phyloP scores from a whole-genome alignment of 768 basidiomycete species.

The Tephrocybe sp. region DNA sequence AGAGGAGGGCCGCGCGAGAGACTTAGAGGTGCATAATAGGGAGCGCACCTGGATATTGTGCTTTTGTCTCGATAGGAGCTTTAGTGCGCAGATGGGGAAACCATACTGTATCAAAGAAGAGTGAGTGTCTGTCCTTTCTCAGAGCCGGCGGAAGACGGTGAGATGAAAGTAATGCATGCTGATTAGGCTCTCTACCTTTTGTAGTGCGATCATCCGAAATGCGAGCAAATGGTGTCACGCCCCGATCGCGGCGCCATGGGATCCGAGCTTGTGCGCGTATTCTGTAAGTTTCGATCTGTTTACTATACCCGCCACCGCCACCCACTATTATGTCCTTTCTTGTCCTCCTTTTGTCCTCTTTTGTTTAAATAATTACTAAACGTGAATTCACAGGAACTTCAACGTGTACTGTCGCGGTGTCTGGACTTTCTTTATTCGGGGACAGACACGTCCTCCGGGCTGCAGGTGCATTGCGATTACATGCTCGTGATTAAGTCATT shows the following conservation, averaged over 20 bases:
- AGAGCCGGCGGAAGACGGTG: too few species aligned
- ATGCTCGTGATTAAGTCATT: slow-evolving; percentile 80
- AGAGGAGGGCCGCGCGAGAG: slow-evolving; percentile 76
- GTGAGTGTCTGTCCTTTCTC: slow-evolving; percentile 42
- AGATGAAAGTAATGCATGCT: too few species aligned
- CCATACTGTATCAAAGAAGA: slow-evolving; percentile 92
- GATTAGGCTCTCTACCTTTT: not conserved
- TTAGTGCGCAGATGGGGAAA: slow-evolving; percentile 96
- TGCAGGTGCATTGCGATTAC: slow-evolving; percentile 85
- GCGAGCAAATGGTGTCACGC: slow-evolving; percentile 72
- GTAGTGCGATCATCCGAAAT: slow-evolving; percentile 84
- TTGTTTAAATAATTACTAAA: not conserved
- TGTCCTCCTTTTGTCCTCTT: not conserved
- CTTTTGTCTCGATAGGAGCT: slow-evolving; percentile 82
- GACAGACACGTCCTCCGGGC: slow-evolving; percentile 73
- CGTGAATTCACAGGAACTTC: slow-evolving; percentile 58
- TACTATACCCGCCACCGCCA: not conserved
- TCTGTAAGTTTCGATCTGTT: slow-evolving; percentile 47
- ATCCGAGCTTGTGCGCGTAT: slow-evolving; percentile 72
- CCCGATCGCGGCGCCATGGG: slow-evolving; percentile 58
- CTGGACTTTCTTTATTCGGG: slow-evolving; percentile 89
- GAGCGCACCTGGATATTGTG: slow-evolving; percentile 94
- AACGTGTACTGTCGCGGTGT: slow-evolving; percentile 85
- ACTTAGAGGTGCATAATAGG: slow-evolving; percentile 86
- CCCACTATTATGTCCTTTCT: not conserved